Evolutionary conservation across 2,329 filamentous ascomycete species (phyloP).

Genomic region (Ceratocystis lukuohia): DNA sequence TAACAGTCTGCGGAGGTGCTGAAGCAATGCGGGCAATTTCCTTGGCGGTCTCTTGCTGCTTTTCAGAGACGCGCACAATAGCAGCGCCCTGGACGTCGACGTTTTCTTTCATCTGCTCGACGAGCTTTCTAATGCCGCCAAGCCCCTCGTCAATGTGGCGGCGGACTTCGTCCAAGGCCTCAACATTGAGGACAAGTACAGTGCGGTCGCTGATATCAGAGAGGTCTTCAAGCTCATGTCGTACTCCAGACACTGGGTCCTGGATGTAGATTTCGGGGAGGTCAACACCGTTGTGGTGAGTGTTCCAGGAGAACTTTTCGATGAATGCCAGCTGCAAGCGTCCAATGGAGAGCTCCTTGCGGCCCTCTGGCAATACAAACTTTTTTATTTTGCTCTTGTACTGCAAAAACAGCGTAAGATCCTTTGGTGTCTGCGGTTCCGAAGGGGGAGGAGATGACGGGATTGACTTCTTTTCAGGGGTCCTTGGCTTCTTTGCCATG

Average conservation of each 20-base stretch:
- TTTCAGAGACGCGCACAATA: slow-evolving; percentile 75
- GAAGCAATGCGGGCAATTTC: slow-evolving; percentile 57
- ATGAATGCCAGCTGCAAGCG: slow-evolving; percentile 91
- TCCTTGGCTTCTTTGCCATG: slow-evolving; percentile 20
- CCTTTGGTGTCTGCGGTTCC: slow-evolving; percentile 57
- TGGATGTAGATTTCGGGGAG: slow-evolving; percentile 97
- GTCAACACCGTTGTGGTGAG: slow-evolving; percentile 82
- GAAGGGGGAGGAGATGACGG: slow-evolving; percentile 40
- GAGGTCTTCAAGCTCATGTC: slow-evolving; percentile 89
- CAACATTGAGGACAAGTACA: slow-evolving; percentile 87
- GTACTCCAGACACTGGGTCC: slow-evolving; percentile 87
- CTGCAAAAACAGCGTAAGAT: slow-evolving; percentile 85
- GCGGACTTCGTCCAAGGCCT: slow-evolving; percentile 90
- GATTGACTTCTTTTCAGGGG: slow-evolving; percentile 14
- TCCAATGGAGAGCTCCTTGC: slow-evolving; percentile 71
- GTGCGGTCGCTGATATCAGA: slow-evolving; percentile 87
- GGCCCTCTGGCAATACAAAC: slow-evolving; percentile 74
- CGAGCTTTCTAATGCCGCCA: slow-evolving; percentile 60
- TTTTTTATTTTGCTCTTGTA: slow-evolving; percentile 98
- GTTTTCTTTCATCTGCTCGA: slow-evolving; percentile 75
- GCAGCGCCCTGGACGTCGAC: slow-evolving; percentile 71
- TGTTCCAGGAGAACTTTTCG: slow-evolving; percentile 98
- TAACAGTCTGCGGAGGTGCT: slow-evolving; percentile 30
- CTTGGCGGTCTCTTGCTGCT: slow-evolving; percentile 77
- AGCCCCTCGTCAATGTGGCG: slow-evolving; percentile 89